Evolutionary conservation across 2,329 filamentous ascomycete species (phyloP).

Genomic region (Stromatinia cepivora): DNA sequence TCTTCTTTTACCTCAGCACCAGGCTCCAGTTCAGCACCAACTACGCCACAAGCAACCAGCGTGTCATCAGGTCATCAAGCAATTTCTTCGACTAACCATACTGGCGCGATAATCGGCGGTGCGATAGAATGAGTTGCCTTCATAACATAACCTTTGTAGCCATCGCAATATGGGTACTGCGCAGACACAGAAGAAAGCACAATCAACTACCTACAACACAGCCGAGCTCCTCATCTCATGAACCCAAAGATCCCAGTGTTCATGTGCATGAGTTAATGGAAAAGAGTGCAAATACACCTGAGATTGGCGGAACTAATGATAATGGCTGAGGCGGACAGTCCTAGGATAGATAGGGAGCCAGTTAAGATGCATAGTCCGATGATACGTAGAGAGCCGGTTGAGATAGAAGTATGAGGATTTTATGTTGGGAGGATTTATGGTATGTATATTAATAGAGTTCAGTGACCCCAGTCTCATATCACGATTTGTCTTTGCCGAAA

Average conservation of each 20-base stretch:
- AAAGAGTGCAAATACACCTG: not conserved
- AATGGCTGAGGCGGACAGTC: not conserved
- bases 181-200: not conserved
- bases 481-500: not conserved
- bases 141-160: accelerated
- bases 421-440: too few species aligned
- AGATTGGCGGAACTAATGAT: constrained; percentile 1
- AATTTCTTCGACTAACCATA: not conserved
- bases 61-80: not conserved
- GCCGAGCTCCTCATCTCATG: not conserved
- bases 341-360: not conserved
- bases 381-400: not conserved
- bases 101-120: not conserved
- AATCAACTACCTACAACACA: not conserved
- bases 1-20: not conserved
- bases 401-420: not conserved
- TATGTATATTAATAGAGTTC: not conserved
- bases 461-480: not conserved
- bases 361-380: not conserved
- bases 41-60: not conserved
- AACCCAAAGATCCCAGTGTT: not conserved
- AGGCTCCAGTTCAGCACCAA: not conserved
- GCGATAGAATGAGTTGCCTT: not conserved
- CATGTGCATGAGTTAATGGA: not conserved
- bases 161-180: not conserved